These are phyloP conservation scores for Ramaria rubella DNA, from an alignment of 768 basidiomycete species.

Conservation along the genomic window DNA sequence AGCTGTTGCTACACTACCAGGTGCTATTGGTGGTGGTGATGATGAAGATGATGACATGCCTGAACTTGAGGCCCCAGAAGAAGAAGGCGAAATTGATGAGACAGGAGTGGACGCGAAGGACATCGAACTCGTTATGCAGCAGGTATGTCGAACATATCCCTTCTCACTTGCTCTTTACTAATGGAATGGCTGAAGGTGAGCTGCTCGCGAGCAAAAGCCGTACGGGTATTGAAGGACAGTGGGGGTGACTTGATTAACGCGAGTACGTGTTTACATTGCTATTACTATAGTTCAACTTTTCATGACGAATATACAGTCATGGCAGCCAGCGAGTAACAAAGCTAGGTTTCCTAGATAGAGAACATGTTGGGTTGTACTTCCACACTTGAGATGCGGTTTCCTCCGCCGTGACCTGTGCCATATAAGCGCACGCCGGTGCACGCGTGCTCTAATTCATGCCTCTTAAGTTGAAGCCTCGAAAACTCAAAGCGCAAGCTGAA, in stretches of 20 bases:
- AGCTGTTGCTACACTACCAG: constrained; percentile 23
- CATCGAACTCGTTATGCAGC: constrained; percentile 86
- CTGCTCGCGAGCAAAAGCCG: constrained; percentile 89
- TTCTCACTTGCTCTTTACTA: background rate
- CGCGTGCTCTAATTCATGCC: background rate
- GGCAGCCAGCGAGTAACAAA: constrained; percentile 78
- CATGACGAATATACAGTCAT: constrained; percentile 52
- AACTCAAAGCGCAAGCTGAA: background rate
- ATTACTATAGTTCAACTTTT: constrained; percentile 1
- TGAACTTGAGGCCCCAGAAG: constrained; percentile 74
- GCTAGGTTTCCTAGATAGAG: background rate
- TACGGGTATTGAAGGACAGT: constrained; percentile 82
- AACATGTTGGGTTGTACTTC: too few species aligned
- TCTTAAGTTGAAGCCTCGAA: background rate
- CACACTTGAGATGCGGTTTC: background rate
- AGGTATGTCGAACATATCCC: constrained; percentile 19
- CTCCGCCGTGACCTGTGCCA: too few species aligned
- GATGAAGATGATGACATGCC: constrained; percentile 71
- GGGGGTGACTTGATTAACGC: constrained; percentile 95
- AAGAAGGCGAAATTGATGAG: constrained; percentile 79
- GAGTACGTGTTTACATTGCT: constrained; percentile 46
- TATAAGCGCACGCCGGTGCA: background rate
- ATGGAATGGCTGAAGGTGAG: constrained; percentile 47
- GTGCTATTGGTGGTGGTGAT: constrained; percentile 41
- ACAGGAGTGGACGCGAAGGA: constrained; percentile 89